Conservation (phyloP, 768 basidiomycete species). For the Tephrocybe sp. region DNA sequence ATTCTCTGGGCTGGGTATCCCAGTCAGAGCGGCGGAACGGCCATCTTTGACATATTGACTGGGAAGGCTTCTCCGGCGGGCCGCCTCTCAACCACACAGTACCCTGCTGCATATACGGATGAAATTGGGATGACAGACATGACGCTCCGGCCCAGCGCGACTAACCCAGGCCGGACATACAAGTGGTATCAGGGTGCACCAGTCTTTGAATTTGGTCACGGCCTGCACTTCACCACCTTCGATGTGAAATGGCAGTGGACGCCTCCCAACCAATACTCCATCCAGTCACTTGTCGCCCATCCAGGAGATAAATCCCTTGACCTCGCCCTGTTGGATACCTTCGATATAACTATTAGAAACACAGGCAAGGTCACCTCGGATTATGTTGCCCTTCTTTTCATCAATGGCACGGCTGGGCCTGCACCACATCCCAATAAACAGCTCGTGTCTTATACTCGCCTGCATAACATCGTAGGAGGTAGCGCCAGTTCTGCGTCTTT, state of each 20-base stretch:
- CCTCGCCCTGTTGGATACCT: slow-evolving; percentile 47
- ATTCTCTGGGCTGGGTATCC: slow-evolving; percentile 61
- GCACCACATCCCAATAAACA: slow-evolving; percentile 52
- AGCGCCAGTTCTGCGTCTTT: slow-evolving; percentile 30
- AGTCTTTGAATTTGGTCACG: slow-evolving; percentile 54
- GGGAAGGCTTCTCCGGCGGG: slow-evolving; percentile 56
- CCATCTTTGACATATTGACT: slow-evolving; percentile 50
- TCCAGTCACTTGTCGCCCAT: slow-evolving; percentile 35
- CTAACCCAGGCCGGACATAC: slow-evolving; percentile 57
- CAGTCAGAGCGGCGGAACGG: slow-evolving; percentile 54
- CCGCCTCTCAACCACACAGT: slow-evolving; percentile 54
- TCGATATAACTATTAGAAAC: slow-evolving; percentile 49
- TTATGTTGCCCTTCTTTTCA: slow-evolving; percentile 55
- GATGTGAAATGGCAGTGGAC: slow-evolving; percentile 35
- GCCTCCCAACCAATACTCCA: slow-evolving; percentile 37
- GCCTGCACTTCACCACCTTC: slow-evolving; percentile 57
- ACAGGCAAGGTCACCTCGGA: slow-evolving; percentile 50
- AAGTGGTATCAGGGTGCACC: slow-evolving; percentile 55
- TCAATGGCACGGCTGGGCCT: slow-evolving; percentile 47
- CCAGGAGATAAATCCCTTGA: slow-evolving; percentile 31
- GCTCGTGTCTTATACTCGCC: slow-evolving; percentile 48
- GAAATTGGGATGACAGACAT: slow-evolving; percentile 60
- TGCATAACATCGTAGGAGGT: slow-evolving; percentile 28
- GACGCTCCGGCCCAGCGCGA: slow-evolving; percentile 46
- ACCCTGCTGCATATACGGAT: slow-evolving; percentile 47